These are phyloP conservation scores for Artemisia annua DNA, from an alignment of 129 eudicot genomes.

Conservation along the genomic window DNA sequence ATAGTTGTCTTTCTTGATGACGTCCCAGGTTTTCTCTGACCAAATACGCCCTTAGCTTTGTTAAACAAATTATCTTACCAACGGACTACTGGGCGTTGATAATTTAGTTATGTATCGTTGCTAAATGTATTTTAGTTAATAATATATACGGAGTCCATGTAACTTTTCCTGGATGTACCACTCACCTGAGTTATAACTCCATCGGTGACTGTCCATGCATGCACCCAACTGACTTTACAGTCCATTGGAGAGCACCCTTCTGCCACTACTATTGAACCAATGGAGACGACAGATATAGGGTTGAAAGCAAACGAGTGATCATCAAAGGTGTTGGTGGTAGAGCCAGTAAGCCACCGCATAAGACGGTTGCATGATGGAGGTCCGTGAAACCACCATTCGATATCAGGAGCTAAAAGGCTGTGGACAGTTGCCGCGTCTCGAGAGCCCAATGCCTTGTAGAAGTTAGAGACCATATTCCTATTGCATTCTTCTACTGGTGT, in stretches of 20 bases:
- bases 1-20: no score
- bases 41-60: no score
- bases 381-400: conserved; percentile 63
- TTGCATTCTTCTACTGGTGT: conserved; percentile 18
- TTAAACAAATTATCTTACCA: no score
- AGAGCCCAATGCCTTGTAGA: conserved; percentile 40
- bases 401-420: conserved; percentile 42
- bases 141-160: no score
- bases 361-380: conserved; percentile 45
- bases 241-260: conserved; percentile 39
- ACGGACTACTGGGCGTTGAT: no score
- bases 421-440: conserved; percentile 39
- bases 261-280: conserved; percentile 43
- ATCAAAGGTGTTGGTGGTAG: not conserved
- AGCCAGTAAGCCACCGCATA: conserved; percentile 46
- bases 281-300: conserved; percentile 38
- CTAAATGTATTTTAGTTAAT: no score
- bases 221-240: conserved; percentile 45
- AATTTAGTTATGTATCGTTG: no score
- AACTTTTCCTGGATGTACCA: no score
- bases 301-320: conserved; percentile 24
- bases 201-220: conserved; percentile 49
- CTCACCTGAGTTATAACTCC: conserved; percentile 55
- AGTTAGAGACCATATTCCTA: conserved; percentile 26
- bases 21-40: no score